Percentiles rank a stretch among this genome's conserved stretches.
These are phyloP conservation scores for Penicillium tannophilum DNA, from an alignment of 495 filamentous ascomycete species.

Conservation along the genomic window DNA sequence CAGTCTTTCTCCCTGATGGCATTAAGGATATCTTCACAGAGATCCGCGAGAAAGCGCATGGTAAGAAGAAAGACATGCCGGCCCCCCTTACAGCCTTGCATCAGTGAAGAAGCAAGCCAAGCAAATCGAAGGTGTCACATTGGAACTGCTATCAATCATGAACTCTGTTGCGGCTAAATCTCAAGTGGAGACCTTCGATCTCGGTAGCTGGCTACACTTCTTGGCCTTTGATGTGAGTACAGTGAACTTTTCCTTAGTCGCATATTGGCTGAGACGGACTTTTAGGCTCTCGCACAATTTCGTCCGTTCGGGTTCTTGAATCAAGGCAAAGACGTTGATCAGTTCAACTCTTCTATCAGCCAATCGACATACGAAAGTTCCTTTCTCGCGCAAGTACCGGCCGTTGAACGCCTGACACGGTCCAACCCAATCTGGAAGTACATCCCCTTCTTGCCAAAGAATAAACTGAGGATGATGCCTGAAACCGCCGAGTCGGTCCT, in stretches of 20 bases:
- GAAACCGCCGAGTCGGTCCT: neutral
- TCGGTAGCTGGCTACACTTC: neutral
- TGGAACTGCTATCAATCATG: neutral
- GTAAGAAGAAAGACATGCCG: neutral
- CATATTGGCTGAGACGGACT: neutral
- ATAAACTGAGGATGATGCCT: neutral
- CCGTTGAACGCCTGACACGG: neutral
- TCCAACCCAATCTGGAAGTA: neutral
- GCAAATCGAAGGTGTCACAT: neutral
- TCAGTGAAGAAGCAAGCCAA: neutral
- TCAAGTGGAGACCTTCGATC: neutral
- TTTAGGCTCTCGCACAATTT: neutral
- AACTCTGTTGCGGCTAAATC: neutral
- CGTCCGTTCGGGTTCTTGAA: neutral
- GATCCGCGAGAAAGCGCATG: neutral
- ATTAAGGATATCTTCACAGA: neutral
- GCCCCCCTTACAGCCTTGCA: neutral
- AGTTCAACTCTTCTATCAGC: neutral
- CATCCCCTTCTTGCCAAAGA: neutral
- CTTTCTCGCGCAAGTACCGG: neutral
- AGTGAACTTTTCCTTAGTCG: neutral
- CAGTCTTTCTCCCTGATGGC: neutral
- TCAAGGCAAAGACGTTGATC: neutral
- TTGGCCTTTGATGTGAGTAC: neutral
- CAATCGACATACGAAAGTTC: neutral